Conservation (phyloP, 768 basidiomycete species). For the Mycena crocata region DNA sequence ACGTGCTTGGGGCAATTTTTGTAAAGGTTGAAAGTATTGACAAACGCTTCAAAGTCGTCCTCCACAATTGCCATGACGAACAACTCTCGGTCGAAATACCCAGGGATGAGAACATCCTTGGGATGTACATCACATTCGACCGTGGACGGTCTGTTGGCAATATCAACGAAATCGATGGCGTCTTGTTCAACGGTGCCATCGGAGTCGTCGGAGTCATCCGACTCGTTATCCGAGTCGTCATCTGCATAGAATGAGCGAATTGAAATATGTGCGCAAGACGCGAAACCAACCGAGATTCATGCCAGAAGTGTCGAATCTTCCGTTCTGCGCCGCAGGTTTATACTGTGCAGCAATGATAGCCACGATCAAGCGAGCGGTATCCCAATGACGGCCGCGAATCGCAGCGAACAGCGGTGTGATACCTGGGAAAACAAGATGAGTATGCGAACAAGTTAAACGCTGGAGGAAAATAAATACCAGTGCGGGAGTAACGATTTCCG, state of each 20-base stretch:
- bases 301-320: conserved; percentile 46
- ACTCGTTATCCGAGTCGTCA: conserved; percentile 55
- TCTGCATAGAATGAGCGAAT: conserved; percentile 33
- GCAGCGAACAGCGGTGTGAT: conserved; percentile 64
- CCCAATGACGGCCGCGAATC: conserved; percentile 61
- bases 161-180: conserved; percentile 62
- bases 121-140: conserved; percentile 57
- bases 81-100: conserved; percentile 30
- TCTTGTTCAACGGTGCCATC: conserved; percentile 51
- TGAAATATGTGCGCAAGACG: background rate
- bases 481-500: conserved; percentile 24
- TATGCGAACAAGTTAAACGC: background rate
- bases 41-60: conserved; percentile 63
- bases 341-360: conserved; percentile 69
- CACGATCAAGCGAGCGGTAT: conserved; percentile 68
- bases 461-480: conserved; percentile 36
- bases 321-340: conserved; percentile 49
- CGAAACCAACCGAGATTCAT: conserved; percentile 48
- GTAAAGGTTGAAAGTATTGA: conserved; percentile 59
- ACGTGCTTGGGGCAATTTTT: conserved; percentile 46
- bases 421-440: conserved; percentile 42
- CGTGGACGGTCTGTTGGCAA: conserved; percentile 60
- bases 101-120: conserved; percentile 44
- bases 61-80: conserved; percentile 53
- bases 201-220: conserved; percentile 55